Base-by-base conservation (phyloP, 1,284 basidiomycete species). In the Athelia sp. region DNA sequence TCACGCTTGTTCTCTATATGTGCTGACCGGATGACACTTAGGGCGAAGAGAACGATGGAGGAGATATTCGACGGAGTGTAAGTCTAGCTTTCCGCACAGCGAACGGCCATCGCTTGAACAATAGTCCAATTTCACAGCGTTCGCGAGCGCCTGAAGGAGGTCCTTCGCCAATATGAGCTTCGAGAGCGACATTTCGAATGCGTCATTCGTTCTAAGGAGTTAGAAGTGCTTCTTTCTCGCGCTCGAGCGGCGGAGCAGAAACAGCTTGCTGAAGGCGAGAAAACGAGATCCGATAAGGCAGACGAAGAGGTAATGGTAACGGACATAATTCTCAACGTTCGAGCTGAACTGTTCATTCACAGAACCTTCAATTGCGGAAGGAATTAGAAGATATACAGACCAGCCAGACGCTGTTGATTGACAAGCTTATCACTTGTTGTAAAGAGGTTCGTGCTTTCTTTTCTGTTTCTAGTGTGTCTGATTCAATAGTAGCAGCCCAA, bases 161-260 rank as follows among this genome's bases (percentile, higher is more conserved):
- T 92, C 40, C 77, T 92, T 44, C 79, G 82, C 29, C 89, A 91
- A 60, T 92, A 92, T 59, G 85, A 92, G 61, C 79, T 90, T 49
- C 83, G 89, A 53, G 89, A 92, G 68, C 82, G 81, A 61, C 89
- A 92, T 72, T 92, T 91, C 57, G 90, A 91, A 67, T 90, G 87
- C 56, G 85, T 92, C 18, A 84, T 92, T 51, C 84, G 89, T 42
- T 91, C 89, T 35, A 92, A 92, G 66, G 90, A 92, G 65, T 76
- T 92, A 19, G 90, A 92, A 62, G 85, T 92, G 6, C 67, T 92
- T 17, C 72, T 92, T 15, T 89, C 89, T 45, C 79, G 87, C 29
- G 90, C 89, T 43, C 81, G 89, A 63, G 84, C 87, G 18, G 85
- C 88, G 10, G 89, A 91, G 58, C 87, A 90, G 64, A 87, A 84